Percentiles rank a stretch among this genome's conserved stretches.
These are phyloP conservation scores for Magnolia kwangsiensis DNA, from an alignment of 164 flowering plant genomes.

Conservation along the genomic window DNA sequence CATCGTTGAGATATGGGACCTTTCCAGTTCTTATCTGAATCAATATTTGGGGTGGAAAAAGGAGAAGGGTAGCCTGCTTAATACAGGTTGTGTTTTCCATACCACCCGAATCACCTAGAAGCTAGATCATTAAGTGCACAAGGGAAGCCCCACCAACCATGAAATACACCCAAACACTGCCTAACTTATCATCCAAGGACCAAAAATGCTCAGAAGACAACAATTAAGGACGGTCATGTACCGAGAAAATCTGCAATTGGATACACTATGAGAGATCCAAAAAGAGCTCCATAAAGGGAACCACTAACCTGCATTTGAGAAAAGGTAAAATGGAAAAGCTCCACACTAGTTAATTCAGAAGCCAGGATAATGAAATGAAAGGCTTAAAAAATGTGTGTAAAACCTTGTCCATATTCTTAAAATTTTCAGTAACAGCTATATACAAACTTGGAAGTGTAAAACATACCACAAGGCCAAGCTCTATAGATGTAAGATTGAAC, in stretches of 20 bases:
- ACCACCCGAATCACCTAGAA: background rate
- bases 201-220: background rate
- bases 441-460: background rate
- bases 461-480: conserved; percentile 94
- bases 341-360: background rate
- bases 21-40: background rate
- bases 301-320: conserved; percentile 71
- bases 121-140: background rate
- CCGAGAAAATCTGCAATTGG: conserved; percentile 94
- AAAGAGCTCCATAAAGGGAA: conserved; percentile 93
- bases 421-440: background rate
- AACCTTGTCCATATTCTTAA: background rate
- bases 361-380: background rate
- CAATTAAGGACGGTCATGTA: conserved; percentile 21
- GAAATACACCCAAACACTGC: background rate
- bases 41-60: conserved; percentile 1
- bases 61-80: background rate
- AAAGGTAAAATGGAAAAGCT: background rate
- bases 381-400: background rate
- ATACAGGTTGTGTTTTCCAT: background rate
- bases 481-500: conserved; percentile 80
- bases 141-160: background rate
- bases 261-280: conserved; percentile 79
- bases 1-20: background rate
- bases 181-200: background rate